These are phyloP conservation scores for Xylariaceae sp. DNA, from an alignment of 2,329 filamentous ascomycete species.

Conservation along the genomic window DNA sequence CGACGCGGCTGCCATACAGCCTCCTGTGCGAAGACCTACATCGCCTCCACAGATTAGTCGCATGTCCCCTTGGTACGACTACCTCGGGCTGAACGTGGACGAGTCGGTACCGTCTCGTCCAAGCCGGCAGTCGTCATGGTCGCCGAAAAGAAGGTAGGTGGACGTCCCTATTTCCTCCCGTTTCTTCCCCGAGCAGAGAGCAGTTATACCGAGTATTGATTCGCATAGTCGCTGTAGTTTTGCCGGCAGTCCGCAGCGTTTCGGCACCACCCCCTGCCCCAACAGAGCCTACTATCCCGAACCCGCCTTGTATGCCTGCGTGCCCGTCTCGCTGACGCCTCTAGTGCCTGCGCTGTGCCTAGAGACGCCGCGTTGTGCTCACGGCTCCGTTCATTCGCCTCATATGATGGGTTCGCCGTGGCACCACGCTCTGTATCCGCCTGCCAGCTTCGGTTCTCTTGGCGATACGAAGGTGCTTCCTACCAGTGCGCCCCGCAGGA, in stretches of 20 bases:
- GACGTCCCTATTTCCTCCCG: neutral
- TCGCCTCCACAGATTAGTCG: conserved; percentile 10
- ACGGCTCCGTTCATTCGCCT: conserved; percentile 8
- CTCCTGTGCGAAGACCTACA: conserved; percentile 10
- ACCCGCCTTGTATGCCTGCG: conserved; percentile 14
- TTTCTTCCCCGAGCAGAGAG: too few relatives aligned
- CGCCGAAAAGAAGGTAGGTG: conserved; percentile 18
- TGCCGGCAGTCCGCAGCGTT: conserved; percentile 16
- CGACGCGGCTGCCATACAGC: conserved; percentile 5
- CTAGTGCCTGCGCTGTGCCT: conserved; percentile 15
- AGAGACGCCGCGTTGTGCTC: conserved; percentile 13
- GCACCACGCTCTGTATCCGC: conserved; percentile 1
- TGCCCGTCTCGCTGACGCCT: conserved; percentile 15
- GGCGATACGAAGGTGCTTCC: conserved; percentile 10
- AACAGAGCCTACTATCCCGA: conserved; percentile 3
- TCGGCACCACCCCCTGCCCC: conserved; percentile 13
- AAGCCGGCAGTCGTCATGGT: conserved; percentile 6
- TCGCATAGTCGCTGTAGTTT: conserved; percentile 8
- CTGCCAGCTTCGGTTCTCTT: conserved; percentile 6
- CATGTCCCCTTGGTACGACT: conserved; percentile 24
- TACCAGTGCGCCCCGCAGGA: conserved; percentile 15
- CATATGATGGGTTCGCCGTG: conserved; percentile 8
- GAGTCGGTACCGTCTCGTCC: conserved; percentile 6
- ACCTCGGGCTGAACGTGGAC: conserved; percentile 20
- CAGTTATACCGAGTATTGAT: conserved; percentile 1